Conservation (phyloP, 2,329 filamentous ascomycete genomes). For the Acarospora socialis region DNA sequence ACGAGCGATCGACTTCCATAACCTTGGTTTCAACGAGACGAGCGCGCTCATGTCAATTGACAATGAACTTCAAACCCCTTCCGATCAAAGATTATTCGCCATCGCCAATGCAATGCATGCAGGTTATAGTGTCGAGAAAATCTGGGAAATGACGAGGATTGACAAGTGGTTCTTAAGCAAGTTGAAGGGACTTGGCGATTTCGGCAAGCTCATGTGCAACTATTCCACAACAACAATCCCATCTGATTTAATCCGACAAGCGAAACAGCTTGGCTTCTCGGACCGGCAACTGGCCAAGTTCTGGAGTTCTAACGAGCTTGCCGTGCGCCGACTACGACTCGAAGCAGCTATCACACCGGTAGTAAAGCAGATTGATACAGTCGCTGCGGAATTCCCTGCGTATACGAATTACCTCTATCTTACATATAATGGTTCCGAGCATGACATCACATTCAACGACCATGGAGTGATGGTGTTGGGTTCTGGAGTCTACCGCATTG, state of each 20-base stretch:
- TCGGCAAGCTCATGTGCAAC: slow-evolving; percentile 61
- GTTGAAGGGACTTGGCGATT: slow-evolving; percentile 81
- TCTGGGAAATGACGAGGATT: slow-evolving; percentile 96
- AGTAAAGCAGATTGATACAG: slow-evolving; percentile 97
- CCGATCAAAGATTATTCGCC: slow-evolving; percentile 91
- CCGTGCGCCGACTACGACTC: slow-evolving; percentile 68
- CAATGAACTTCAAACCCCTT: slow-evolving; percentile 89
- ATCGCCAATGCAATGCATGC: slow-evolving; percentile 95
- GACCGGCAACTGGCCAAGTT: slow-evolving; percentile 90
- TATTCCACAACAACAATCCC: slow-evolving; percentile 54
- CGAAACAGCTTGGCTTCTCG: slow-evolving; percentile 88
- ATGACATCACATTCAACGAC: slow-evolving; percentile 73
- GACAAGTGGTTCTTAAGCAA: slow-evolving; percentile 97
- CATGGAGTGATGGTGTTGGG: slow-evolving; percentile 92
- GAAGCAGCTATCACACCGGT: slow-evolving; percentile 76
- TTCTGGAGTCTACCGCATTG: slow-evolving; percentile 92
- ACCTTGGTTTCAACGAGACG: slow-evolving; percentile 87
- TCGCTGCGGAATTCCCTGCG: slow-evolving; percentile 90
- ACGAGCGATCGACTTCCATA: slow-evolving; percentile 85
- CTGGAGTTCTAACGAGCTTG: slow-evolving; percentile 86
- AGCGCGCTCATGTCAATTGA: slow-evolving; percentile 85
- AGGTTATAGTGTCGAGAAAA: slow-evolving; percentile 88
- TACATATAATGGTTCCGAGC: slow-evolving; percentile 83
- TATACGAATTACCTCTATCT: slow-evolving; percentile 93
- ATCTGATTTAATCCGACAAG: slow-evolving; percentile 55